Base-by-base conservation (phyloP, 805 yeast species). In the Tetrapisispora arboricola region DNA sequence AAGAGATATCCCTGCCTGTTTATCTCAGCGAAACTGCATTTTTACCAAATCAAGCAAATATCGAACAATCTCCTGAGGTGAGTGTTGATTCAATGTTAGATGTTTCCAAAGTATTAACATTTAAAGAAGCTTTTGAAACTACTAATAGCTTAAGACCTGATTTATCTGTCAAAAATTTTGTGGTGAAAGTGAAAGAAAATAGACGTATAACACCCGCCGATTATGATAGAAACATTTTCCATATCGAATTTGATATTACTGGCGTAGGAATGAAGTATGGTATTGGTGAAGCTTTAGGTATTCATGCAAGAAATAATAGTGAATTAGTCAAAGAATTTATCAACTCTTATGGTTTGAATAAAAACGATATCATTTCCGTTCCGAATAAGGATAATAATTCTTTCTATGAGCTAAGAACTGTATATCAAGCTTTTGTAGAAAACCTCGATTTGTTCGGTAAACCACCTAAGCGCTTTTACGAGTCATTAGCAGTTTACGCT, bases 221-320 rank as follows among this genome's bases (percentile, higher is more conserved):
- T 54, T 90, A 90, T 64, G 85, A 84, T 47, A 84, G 97, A 68
- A 84, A 90, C 65, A 88, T 90, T 54, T 90, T 90, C 85, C 95
- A 90, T 59, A 82, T 90, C 51, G 97, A 90, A 66, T 86, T 90
- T 51, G 97, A 90, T 60, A 75, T 80, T 57, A 65, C 87, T 35
- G 94, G 94, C 40, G 87, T 96, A 28, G 96, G 94, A 20, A 70
- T 90, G 58, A 84, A 77, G 38, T 90, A 90, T 60, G 92, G 80
- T 48, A 86, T 90, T 57, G 97, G 97, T 60, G 97, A 90, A 70
- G 96, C 97, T 17, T 75, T 90, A 45, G 97, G 97, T 56, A 76
- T 90, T 45, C 96, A 90, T 55, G 96, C 95, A 37, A 79, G 90
- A 57, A 90, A 90, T 67, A 73, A 77, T 51, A 60, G 70, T 31